Percentiles rank a stretch among this genome's conserved stretches.
These are phyloP conservation scores for Gossypium schwendimanii DNA, from an alignment of 441 rosid species.

Conservation along the genomic window DNA sequence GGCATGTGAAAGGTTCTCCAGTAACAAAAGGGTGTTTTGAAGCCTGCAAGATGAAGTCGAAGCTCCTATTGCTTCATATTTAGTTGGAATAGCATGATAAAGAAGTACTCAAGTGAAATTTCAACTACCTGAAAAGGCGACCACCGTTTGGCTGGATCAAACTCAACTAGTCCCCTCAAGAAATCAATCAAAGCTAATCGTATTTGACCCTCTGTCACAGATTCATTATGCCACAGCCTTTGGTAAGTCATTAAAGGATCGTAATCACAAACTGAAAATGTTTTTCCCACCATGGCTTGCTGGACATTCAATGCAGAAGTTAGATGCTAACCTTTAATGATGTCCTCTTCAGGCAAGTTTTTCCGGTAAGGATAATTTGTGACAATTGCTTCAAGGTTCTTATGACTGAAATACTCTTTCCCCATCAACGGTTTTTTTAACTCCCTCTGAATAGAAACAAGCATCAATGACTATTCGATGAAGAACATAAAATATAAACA, in stretches of 20 bases:
- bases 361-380: conserved; percentile 77
- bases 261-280: conserved; percentile 3
- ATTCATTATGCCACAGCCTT: conserved; percentile 15
- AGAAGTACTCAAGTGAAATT: conserved; percentile 13
- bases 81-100: conserved; percentile 10
- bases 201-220: conserved; percentile 65
- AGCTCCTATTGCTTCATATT: neutral
- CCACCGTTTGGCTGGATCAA: conserved; percentile 99
- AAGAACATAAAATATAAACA: neutral
- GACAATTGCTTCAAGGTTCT: conserved; percentile 90
- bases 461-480: conserved; percentile 15
- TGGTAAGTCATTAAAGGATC: conserved; percentile 13
- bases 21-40: conserved; percentile 97
- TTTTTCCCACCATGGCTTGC: neutral
- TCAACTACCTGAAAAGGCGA: conserved; percentile 88
- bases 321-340: conserved; percentile 58
- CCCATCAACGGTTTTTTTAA: conserved; percentile 80
- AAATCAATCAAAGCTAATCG: conserved; percentile 94
- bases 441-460: conserved; percentile 63
- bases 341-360: conserved; percentile 73
- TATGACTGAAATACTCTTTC: conserved; percentile 90
- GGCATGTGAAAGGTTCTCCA: conserved; percentile 93
- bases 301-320: conserved; percentile 6
- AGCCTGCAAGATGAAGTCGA: conserved; percentile 54
- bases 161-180: conserved; percentile 95